A percentile compares a stretch with the other conserved stretches of the same genome.
phyloP scores from a whole-genome alignment of 1,284 basidiomycete species.

The Lignosus rhinocerotis region DNA sequence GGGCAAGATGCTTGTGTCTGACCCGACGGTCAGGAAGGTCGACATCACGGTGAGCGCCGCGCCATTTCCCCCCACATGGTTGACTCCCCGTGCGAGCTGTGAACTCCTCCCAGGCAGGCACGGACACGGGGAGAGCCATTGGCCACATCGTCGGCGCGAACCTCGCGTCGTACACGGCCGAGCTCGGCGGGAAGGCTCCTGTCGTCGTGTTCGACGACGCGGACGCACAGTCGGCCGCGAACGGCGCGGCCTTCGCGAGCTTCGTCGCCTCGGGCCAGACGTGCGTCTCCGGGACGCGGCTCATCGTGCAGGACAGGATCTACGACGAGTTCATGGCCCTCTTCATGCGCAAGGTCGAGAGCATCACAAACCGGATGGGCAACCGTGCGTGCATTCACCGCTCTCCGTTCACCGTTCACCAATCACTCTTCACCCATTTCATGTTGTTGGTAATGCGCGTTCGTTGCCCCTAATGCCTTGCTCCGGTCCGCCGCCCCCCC shows the following conservation, averaged over 20 bases:
- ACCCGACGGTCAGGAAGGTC: conserved; percentile 72
- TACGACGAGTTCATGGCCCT: conserved; percentile 65
- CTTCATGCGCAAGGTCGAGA: conserved; percentile 63
- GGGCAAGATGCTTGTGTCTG: conserved; percentile 63
- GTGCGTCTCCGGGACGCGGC: conserved; percentile 76
- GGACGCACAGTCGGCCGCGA: conserved; percentile 67
- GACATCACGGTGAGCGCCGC: conserved; percentile 68
- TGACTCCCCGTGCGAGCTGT: neutral
- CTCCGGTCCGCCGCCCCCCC: neutral
- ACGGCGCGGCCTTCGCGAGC: conserved; percentile 79
- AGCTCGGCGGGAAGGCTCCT: conserved; percentile 82
- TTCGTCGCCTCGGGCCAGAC: conserved; percentile 87
- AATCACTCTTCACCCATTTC: no score
- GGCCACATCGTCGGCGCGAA: conserved; percentile 73
- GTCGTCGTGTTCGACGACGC: conserved; percentile 78
- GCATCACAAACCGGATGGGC: conserved; percentile 70
- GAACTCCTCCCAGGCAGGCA: conserved; percentile 60
- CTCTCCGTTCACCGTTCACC: neutral
- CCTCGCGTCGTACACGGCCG: conserved; percentile 73
- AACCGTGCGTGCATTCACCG: conserved; percentile 49
- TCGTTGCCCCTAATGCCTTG: neutral
- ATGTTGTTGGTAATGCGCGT: neutral
- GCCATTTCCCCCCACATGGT: neutral
- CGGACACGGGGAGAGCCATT: conserved; percentile 67
- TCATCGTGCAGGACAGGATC: conserved; percentile 68